phyloP scores from a whole-genome alignment of 2,329 filamentous ascomycete genomes.

The Ceratocystis papillata region DNA sequence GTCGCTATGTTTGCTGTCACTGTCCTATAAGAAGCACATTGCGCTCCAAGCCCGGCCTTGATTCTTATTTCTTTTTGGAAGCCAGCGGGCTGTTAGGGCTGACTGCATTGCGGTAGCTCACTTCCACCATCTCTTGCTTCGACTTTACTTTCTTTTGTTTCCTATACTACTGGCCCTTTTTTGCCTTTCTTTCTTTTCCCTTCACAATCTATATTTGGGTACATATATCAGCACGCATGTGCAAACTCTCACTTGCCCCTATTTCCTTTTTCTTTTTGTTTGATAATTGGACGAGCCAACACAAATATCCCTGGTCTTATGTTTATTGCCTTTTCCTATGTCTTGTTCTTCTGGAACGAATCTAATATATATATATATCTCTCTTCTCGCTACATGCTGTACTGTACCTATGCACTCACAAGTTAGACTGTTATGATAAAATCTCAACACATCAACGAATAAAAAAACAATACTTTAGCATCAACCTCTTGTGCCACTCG shows the following conservation, averaged over 20 bases:
- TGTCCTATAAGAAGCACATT: not conserved
- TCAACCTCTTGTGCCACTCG: too few species aligned
- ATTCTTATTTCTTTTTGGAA: not conserved
- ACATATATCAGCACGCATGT: not conserved
- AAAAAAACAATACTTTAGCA: too few species aligned
- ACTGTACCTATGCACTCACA: too few species aligned
- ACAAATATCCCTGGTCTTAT: not conserved
- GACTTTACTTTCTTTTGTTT: not conserved
- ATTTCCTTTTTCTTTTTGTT: not conserved
- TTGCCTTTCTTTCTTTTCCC: not conserved
- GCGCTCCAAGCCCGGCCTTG: not conserved
- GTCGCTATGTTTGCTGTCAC: not conserved
- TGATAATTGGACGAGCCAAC: not conserved
- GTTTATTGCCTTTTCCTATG: not conserved
- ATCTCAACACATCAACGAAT: too few species aligned
- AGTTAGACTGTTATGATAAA: too few species aligned
- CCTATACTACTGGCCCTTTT: not conserved
- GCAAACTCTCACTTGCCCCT: not conserved
- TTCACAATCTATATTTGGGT: not conserved
- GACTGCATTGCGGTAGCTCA: not conserved
- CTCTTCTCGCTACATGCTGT: not conserved
- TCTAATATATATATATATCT: not conserved
- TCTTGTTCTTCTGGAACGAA: not conserved
- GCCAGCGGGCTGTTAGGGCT: not conserved
- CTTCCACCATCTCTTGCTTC: constrained; percentile 2